Evolutionary conservation across 257 asterid genomes (phyloP).

Genomic region (Solanum clarkiae): DNA sequence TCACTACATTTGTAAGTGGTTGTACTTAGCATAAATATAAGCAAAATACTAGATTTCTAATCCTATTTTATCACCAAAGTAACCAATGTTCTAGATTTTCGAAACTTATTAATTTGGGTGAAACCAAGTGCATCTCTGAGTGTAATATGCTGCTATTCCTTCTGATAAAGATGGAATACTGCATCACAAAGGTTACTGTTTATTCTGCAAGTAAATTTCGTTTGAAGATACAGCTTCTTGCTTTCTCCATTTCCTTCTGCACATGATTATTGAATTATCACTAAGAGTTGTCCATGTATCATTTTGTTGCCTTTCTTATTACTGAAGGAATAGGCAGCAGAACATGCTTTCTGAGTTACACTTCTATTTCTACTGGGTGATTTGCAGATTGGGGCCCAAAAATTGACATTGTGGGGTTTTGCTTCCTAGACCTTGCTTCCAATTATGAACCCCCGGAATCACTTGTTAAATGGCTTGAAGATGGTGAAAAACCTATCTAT

Average conservation of each 20-base stretch:
- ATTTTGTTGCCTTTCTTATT: neutral
- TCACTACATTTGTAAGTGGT: neutral
- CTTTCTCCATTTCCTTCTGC: neutral
- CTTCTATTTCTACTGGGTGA: neutral
- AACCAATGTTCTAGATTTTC: neutral
- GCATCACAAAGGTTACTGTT: neutral
- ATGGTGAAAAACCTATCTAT: conserved; percentile 65
- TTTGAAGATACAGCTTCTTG: neutral
- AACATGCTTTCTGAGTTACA: neutral
- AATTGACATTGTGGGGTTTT: conserved; percentile 86
- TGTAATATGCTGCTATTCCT: neutral
- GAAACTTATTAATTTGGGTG: neutral
- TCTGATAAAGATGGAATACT: neutral
- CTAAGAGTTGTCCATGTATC: neutral
- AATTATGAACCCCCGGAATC: conserved; percentile 62
- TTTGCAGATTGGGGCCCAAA: conserved; percentile 90
- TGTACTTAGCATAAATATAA: neutral
- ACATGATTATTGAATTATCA: neutral
- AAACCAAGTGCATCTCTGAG: neutral
- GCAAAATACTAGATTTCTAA: neutral
- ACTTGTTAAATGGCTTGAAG: conserved; percentile 70
- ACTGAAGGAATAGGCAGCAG: neutral
- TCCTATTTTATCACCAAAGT: neutral
- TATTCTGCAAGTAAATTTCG: neutral
- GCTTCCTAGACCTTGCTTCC: conserved; percentile 90